Percentiles rank a stretch among this genome's conserved stretches.
Evolutionary conservation across 768 basidiomycete genomes (phyloP).

Genomic region (Guyanaporus albipodus): DNA sequence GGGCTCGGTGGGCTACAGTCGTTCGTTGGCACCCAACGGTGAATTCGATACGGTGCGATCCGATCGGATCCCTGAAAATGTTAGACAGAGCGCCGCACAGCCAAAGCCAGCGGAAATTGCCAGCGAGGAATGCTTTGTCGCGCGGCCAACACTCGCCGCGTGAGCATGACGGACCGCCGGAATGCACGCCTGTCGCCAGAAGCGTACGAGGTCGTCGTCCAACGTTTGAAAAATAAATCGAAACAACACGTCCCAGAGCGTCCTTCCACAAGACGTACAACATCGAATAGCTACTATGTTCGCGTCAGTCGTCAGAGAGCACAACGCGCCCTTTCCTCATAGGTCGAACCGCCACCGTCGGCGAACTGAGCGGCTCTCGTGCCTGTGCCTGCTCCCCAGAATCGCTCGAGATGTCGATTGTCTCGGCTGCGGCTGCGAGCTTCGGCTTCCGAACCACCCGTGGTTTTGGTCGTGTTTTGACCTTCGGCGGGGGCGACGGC

Average conservation of each 20-base stretch:
- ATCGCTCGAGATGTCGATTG: conserved; percentile 23
- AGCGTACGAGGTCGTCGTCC: conserved; percentile 8
- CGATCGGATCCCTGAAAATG: conserved; percentile 11
- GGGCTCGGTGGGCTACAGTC: too few species aligned
- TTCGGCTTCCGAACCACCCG: conserved; percentile 39
- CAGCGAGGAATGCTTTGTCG: neutral
- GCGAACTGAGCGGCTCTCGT: neutral
- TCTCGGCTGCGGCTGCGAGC: neutral
- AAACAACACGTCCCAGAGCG: neutral
- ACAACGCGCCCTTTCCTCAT: conserved; percentile 30
- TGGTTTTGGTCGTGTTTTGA: conserved; percentile 33
- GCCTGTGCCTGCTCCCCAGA: conserved; percentile 11
- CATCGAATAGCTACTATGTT: conserved; percentile 19
- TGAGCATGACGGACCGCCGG: neutral
- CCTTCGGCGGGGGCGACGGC: conserved; percentile 15
- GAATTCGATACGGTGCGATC: conserved; percentile 17
- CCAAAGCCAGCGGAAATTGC: conserved; percentile 1
- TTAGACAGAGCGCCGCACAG: conserved; percentile 4
- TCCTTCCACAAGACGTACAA: conserved; percentile 7
- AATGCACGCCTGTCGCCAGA: conserved; percentile 4
- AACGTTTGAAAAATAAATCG: neutral
- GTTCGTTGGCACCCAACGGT: conserved; percentile 2
- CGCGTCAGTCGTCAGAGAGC: conserved; percentile 39
- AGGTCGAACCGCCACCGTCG: conserved; percentile 12
- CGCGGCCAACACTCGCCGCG: neutral